Base-by-base conservation (phyloP, 2,329 filamentous ascomycete species). In the Fusarium annulatum region DNA sequence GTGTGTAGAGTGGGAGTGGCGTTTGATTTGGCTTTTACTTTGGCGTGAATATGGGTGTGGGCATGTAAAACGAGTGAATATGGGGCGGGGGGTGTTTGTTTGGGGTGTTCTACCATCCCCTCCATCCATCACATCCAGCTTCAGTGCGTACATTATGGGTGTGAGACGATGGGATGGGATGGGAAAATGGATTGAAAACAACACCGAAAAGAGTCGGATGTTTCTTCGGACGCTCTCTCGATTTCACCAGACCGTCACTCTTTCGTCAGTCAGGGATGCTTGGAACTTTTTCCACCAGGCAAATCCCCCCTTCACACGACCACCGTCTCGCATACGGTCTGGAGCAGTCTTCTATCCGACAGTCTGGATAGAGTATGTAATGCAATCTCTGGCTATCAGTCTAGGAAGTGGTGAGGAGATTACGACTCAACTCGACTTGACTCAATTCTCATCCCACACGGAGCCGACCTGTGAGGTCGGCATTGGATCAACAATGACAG, bases 311-410 rank as follows among this genome's bases (percentile, higher is more conserved):
- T 61, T 66, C 64, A 39, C 26, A 63, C 56, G 43, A 39, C 46
- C 57, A 69, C 65, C 66, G 71, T 56, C 61, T 72, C 51, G 64
- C 69, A 57, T 56, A 28, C 45, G 69, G 67, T 64, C 73, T 75
- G 61, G 70, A 69, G 64, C 73, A 75, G 59, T 75, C 72, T 59
- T 62, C 39, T 46, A 75, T 53, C 72, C 69, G 72, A 67, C 65
- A 67, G 69, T 52, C 65, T 75, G 72, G 72, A 74, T 72, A 56
- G 55, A 41, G 42, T 70, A 65, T 73, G 69, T 72, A 72, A 72
- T 72, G 49, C 48, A 74, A 70, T 69, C 46, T 36, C 65, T 65
- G 48, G 43, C 53, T 51, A 65, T 55, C 64, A 51, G 53, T 42
- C 61, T 41, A 60, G 36, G 55, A 46, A 49, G 46, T 36, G 41